Evolutionary conservation across 441 rosid species (phyloP), one percentile per base, ranked within the genome.

Genomic region (Populus hybrid): DNA sequence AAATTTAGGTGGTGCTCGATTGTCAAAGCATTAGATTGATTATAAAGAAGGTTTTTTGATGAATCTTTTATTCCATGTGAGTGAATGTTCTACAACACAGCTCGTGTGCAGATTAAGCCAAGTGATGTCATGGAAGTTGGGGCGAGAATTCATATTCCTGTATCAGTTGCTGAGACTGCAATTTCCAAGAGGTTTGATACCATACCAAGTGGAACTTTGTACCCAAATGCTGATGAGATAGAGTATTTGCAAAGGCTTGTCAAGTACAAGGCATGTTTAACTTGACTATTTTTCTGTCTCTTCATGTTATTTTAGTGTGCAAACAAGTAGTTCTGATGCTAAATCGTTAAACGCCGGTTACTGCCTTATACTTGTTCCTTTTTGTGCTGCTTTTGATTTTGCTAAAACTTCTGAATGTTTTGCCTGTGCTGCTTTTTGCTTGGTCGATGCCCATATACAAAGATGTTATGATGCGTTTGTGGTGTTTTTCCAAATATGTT

Each of bases 161-260:
- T 93, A 28, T 95, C 98, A 1, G 78, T 92, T 6, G 86, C 92
- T 8, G 98, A 93, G 85, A 82, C 85, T 63, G 89, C 90, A 79
- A 86, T 95, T 72, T 86, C 94, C 42, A 92, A 81, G 90, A 91
- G 98, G 83, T 93, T 83, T 50, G 98, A 90, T 70, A 86, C 89
- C 65, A 95, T 95, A 79, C 98, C 99, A 23, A 92, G 95, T 73
- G 97, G 98, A 75, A 95, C 97, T 46, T 87, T 93, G 65, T 77
- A 89, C 87, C 99, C 99, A 63, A 95, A 93, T 84, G 97, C 95
- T 9, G 98, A 95, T 76, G 99, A 95, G 88, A 95, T 95, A 34
- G 83, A 85, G 8, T 95, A 93, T 85, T 84, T 95, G 90, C 91
- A 86, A 78, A 92, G 99, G 83, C 97, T 93, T 77, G 97, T 93